phyloP scores from a whole-genome alignment of 2,329 filamentous ascomycete genomes.

The Mycosphaerella sp. region DNA sequence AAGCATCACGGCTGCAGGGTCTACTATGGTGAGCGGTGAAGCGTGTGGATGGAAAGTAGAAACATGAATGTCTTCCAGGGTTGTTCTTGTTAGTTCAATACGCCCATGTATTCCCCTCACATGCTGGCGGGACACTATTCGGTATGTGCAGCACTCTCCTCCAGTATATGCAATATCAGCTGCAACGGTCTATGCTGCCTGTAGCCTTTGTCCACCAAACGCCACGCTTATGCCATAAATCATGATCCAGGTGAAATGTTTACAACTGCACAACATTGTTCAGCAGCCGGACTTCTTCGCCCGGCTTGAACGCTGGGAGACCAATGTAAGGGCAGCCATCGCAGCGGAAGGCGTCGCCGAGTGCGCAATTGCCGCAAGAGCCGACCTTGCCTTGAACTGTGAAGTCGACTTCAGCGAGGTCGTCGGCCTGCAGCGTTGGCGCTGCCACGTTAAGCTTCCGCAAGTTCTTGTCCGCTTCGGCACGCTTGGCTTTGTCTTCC shows the following conservation, averaged over 20 bases:
- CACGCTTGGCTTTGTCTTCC: conserved; percentile 69
- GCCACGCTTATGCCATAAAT: conserved; percentile 10
- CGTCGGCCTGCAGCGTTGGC: conserved; percentile 63
- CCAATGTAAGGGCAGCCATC: conserved; percentile 77
- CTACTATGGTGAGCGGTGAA: too few relatives aligned
- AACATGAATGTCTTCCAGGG: too few relatives aligned
- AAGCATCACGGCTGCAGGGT: too few relatives aligned
- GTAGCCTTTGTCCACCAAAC: conserved; percentile 1
- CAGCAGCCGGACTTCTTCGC: conserved; percentile 83
- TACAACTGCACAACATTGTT: conserved; percentile 81
- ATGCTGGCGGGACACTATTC: background rate
- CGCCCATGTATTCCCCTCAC: background rate
- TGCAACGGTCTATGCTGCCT: background rate
- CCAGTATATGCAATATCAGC: background rate
- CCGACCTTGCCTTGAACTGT: conserved; percentile 96
- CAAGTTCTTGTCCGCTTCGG: conserved; percentile 52
- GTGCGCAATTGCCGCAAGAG: conserved; percentile 86
- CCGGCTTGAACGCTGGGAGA: conserved; percentile 91
- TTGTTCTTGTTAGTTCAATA: too few relatives aligned
- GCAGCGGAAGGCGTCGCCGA: conserved; percentile 72
- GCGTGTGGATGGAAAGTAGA: too few relatives aligned
- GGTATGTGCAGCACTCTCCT: background rate
- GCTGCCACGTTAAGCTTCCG: conserved; percentile 47
- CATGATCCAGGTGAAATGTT: background rate
- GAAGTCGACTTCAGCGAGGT: conserved; percentile 88